A percentile compares a stretch with the other conserved stretches of the same genome.
phyloP scores from a whole-genome alignment of 148 eudicot genomes.

The Camellia lanceoleosa region DNA sequence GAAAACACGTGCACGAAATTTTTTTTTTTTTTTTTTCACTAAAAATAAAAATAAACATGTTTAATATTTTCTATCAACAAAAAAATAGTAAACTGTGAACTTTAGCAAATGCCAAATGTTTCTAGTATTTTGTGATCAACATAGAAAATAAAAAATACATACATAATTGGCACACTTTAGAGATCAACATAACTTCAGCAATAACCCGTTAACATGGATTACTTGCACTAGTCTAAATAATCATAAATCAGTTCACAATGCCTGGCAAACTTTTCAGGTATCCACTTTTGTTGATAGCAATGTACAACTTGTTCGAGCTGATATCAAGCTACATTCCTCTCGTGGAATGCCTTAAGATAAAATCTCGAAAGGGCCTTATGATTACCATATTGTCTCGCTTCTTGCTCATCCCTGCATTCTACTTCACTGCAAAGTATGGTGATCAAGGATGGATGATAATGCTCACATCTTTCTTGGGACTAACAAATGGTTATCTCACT shows the following conservation, averaged over 20 bases:
- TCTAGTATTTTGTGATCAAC: too few species aligned
- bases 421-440: constrained; percentile 74
- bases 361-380: constrained; percentile 51
- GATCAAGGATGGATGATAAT: constrained; percentile 80
- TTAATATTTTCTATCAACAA: too few species aligned
- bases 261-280: constrained; percentile 41
- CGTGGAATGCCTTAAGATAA: constrained; percentile 30
- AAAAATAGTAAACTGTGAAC: too few species aligned
- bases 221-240: not conserved
- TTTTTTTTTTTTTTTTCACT: too few species aligned
- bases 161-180: too few species aligned
- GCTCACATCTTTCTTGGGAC: constrained; percentile 54
- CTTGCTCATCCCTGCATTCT: constrained; percentile 58
- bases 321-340: constrained; percentile 59
- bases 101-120: too few species aligned
- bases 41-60: too few species aligned
- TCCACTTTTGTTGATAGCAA: constrained; percentile 59
- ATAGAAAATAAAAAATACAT: too few species aligned
- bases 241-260: not conserved
- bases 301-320: constrained; percentile 60
- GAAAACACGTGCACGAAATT: too few species aligned
- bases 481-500: constrained; percentile 77
- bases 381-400: constrained; percentile 42
- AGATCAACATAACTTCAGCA: too few species aligned
- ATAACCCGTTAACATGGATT: too few species aligned